phyloP scores from a whole-genome alignment of 331 rosid species.

The Acacia concinna region DNA sequence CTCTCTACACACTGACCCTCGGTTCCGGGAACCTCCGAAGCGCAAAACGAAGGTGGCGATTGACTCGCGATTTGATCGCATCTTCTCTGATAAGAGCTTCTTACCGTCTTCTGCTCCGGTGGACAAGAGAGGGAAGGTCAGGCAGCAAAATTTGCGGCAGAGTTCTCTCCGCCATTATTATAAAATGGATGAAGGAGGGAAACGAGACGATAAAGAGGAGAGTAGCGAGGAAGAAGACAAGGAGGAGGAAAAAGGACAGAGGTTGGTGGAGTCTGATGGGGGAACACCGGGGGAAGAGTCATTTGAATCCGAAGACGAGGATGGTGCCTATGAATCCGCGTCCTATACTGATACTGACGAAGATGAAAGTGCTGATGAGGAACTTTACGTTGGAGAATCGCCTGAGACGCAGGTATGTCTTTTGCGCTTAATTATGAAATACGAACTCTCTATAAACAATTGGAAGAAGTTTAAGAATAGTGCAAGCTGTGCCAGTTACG shows the following conservation, averaged over 20 bases:
- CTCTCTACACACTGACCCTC: constrained; percentile 71
- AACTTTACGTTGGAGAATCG: constrained; percentile 41
- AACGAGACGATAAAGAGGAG: constrained; percentile 20
- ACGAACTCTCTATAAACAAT: neutral
- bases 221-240: constrained; percentile 33
- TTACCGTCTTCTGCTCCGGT: constrained; percentile 63
- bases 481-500: neutral
- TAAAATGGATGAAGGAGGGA: constrained; percentile 42
- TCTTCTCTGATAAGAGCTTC: constrained; percentile 64
- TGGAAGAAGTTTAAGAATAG: neutral
- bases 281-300: constrained; percentile 29
- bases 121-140: constrained; percentile 79
- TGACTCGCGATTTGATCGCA: constrained; percentile 70
- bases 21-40: constrained; percentile 71
- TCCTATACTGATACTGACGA: constrained; percentile 42
- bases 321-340: constrained; percentile 34
- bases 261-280: constrained; percentile 17
- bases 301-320: constrained; percentile 35
- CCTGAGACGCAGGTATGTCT: constrained; percentile 48
- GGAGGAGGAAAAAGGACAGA: constrained; percentile 28
- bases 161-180: constrained; percentile 59
- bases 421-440: neutral
- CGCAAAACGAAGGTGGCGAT: constrained; percentile 62
- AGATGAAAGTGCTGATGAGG: constrained; percentile 32
- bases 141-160: constrained; percentile 25